phyloP scores from a whole-genome alignment of 305 asterid species.

The Withania somnifera region DNA sequence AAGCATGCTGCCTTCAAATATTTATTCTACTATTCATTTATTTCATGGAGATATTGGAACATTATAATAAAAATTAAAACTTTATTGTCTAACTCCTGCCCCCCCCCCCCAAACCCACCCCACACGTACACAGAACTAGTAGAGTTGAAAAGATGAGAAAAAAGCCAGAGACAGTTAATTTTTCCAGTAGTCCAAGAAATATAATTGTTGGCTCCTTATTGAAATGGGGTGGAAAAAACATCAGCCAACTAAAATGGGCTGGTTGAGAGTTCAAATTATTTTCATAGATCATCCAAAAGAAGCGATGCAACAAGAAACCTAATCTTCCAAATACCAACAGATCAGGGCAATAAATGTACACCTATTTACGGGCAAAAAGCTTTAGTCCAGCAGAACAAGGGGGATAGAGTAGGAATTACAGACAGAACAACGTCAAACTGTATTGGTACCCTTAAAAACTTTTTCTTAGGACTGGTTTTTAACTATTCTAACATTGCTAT shows the following conservation, averaged over 20 bases:
- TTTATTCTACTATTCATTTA: not conserved
- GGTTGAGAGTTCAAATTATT: not conserved
- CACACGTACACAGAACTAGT: too few relatives aligned
- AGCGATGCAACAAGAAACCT: not conserved
- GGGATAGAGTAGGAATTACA: not conserved
- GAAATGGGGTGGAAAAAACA: not conserved
- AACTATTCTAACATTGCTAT: slow-evolving; percentile 74
- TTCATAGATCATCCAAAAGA: not conserved
- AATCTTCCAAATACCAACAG: not conserved
- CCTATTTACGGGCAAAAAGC: not conserved
- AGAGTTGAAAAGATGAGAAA: not conserved
- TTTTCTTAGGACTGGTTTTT: slow-evolving; percentile 48
- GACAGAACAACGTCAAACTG: not conserved
- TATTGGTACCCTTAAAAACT: not conserved
- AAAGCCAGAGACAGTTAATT: not conserved
- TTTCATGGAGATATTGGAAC: not conserved
- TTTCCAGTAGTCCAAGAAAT: not conserved
- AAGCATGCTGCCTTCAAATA: not conserved
- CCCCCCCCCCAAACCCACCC: too few relatives aligned
- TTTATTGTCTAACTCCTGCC: too few relatives aligned
- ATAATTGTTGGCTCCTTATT: not conserved
- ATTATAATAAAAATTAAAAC: not conserved
- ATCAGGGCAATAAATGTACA: not conserved
- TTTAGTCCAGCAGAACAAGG: not conserved
- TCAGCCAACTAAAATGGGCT: not conserved